A percentile compares a stretch with the other conserved stretches of the same genome.
phyloP scores from a whole-genome alignment of 139 green algal species.

The Micractinium conductrix region DNA sequence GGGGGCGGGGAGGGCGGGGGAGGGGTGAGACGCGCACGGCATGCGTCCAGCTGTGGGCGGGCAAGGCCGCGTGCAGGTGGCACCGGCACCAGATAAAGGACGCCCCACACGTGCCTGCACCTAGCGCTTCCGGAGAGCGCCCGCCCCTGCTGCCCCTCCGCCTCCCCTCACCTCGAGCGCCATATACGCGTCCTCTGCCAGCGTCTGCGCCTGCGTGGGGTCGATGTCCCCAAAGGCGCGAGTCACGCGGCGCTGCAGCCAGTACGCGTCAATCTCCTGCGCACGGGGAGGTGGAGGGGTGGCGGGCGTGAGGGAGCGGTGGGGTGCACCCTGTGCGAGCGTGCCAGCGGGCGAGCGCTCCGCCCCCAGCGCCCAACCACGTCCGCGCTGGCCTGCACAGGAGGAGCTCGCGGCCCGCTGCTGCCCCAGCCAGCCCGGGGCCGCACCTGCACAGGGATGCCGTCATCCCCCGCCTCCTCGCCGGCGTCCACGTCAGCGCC shows the following conservation, averaged over 20 bases:
- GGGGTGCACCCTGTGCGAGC: too few species aligned
- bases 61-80: neutral
- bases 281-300: neutral
- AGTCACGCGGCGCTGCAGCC: constrained; percentile 93
- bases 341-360: too few species aligned
- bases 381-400: too few species aligned
- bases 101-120: too few species aligned
- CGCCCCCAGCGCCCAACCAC: too few species aligned
- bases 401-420: too few species aligned
- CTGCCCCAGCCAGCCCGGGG: neutral
- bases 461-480: constrained; percentile 55
- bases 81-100: too few species aligned
- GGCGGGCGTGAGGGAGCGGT: neutral
- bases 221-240: constrained; percentile 77
- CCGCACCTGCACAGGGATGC: constrained; percentile 29
- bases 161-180: constrained; percentile 57
- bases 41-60: too few species aligned
- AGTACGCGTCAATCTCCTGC: constrained; percentile 98
- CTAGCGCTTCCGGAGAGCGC: too few species aligned
- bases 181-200: constrained; percentile 79
- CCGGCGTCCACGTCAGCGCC: constrained; percentile 63
- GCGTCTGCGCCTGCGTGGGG: constrained; percentile 71
- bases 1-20: neutral
- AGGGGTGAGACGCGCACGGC: neutral
- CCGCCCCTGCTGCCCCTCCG: too few species aligned